Evolutionary conservation across 805 yeast species (phyloP).

Genomic region (Hemisphaericaspora nanyangensis): DNA sequence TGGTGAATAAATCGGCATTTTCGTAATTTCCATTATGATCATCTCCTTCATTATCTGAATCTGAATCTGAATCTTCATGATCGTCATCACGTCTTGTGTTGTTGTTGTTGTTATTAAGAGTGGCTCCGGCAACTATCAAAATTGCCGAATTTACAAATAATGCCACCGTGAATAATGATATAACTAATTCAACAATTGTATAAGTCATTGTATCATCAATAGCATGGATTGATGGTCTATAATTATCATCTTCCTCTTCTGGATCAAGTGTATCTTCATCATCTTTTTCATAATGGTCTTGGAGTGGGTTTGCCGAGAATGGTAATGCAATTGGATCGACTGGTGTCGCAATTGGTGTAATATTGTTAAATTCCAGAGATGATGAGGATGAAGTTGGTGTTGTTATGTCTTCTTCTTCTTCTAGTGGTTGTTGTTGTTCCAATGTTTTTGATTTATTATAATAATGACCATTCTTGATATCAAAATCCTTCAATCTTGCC

Average conservation of each 20-base stretch:
- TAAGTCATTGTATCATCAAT: constrained; percentile 74
- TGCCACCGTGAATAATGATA: constrained; percentile 82
- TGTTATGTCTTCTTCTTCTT: neutral
- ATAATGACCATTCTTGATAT: constrained; percentile 27
- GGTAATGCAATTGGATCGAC: constrained; percentile 1
- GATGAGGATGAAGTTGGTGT: constrained; percentile 1
- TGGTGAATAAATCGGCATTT: constrained; percentile 75
- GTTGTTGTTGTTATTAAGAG: constrained; percentile 43
- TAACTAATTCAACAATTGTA: constrained; percentile 77
- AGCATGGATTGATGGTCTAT: constrained; percentile 76
- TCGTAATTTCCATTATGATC: constrained; percentile 16
- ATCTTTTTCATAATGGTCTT: constrained; percentile 7
- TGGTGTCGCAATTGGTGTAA: constrained; percentile 8
- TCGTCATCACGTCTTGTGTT: constrained; percentile 10
- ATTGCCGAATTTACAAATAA: constrained; percentile 91
- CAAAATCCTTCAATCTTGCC: constrained; percentile 40
- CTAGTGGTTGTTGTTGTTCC: neutral
- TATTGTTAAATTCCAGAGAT: constrained; percentile 1
- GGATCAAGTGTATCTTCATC: constrained; percentile 6
- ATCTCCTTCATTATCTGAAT: constrained; percentile 13
- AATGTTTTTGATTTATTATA: constrained; percentile 17
- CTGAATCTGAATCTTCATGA: constrained; percentile 10
- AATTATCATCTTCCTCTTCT: constrained; percentile 34
- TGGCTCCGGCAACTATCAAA: constrained; percentile 87
- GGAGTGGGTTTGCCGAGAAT: neutral